Base-by-base conservation (phyloP, 2,329 filamentous ascomycete species). In the Epichloe glyceriae region DNA sequence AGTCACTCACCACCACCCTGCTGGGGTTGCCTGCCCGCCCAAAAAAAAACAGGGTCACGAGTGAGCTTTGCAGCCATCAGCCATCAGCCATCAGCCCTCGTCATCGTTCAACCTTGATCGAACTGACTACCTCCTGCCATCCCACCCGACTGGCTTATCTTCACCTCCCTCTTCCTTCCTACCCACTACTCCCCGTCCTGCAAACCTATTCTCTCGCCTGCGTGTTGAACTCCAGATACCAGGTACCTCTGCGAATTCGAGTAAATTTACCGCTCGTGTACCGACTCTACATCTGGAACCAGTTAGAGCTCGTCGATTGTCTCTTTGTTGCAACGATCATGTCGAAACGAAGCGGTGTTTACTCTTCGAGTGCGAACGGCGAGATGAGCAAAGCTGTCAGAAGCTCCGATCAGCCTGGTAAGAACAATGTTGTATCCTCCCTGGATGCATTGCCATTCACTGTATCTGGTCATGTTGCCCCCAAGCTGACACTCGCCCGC, bases 291-390 rank as follows among this genome's bases (percentile, higher is more conserved):
- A n/a, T 22, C 38, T 15, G n/a, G 2, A 34, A 34, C 22, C 34
- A 46, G 33, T 17, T 30, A 17, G 17, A 42, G 37, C 46, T 48
- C 38, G 38, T 40, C 14, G 22, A 11, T 33, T 19, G 38, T 22
- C 11, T 26, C 6, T 35, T 3, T 17, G 38, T n/a, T n/a, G 44
- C 58, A 59, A 60, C 64, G 50, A 59, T 38, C 61, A 86, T 86
- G 82, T 85, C 82, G 55, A 82, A 80, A 72, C 72, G 82, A 72
- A 75, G 71, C 63, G 66, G 63, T 54, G 69, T 66, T 55, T 71
- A 62, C 53, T 57, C 61, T 22, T 53, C 62, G 15, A 57, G 53
- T 41, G 45, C 50, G 15, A 58, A 58, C 38, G 63, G 62, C 51
- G 59, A 56, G 46, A 52, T 58, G 20, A 52, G 57, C 53, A 70